A percentile compares a stretch with the other conserved stretches of the same genome.
phyloP scores from a whole-genome alignment of 768 basidiomycete genomes.

The Lactarius hatsudake region DNA sequence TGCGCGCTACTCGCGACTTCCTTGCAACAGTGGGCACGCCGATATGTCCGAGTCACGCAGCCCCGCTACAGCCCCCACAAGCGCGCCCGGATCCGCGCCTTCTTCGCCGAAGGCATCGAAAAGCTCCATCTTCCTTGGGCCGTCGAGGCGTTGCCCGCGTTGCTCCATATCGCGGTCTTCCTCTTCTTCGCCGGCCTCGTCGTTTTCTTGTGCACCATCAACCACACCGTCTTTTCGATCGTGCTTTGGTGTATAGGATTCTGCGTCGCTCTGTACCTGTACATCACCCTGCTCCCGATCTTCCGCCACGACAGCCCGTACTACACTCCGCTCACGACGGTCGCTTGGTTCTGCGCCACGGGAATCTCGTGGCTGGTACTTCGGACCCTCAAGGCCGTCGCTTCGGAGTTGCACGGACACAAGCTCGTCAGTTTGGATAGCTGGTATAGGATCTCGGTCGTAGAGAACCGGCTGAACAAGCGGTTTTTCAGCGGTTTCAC shows the following conservation, averaged over 20 bases:
- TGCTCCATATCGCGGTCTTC: conserved; percentile 49
- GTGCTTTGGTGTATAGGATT: conserved; percentile 12
- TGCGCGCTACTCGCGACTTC: conserved; percentile 46
- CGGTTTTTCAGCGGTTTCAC: conserved; percentile 19
- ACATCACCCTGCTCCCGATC: conserved; percentile 21
- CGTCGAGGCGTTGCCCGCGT: conserved; percentile 44
- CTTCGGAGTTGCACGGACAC: conserved; percentile 17
- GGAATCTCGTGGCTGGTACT: conserved; percentile 16
- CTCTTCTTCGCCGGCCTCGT: conserved; percentile 51
- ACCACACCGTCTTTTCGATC: conserved; percentile 21
- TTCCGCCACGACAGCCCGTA: conserved; percentile 24
- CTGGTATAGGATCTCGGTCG: conserved; percentile 20
- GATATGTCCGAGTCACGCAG: conserved; percentile 35
- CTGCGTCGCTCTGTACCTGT: conserved; percentile 24
- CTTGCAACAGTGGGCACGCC: conserved; percentile 49
- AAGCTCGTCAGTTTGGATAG: conserved; percentile 19
- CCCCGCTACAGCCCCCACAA: conserved; percentile 31
- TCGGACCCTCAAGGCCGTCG: conserved; percentile 6
- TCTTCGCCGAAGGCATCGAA: conserved; percentile 37
- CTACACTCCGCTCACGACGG: conserved; percentile 28
- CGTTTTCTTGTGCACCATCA: conserved; percentile 40
- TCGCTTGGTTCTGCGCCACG: conserved; percentile 20
- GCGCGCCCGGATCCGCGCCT: conserved; percentile 44
- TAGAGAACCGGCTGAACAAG: conserved; percentile 14
- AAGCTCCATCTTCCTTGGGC: conserved; percentile 41